Percentiles rank a stretch among this genome's conserved stretches.
Conservation (phyloP, 2,329 filamentous ascomycete genomes). For the Amauroascus verrucosus region DNA sequence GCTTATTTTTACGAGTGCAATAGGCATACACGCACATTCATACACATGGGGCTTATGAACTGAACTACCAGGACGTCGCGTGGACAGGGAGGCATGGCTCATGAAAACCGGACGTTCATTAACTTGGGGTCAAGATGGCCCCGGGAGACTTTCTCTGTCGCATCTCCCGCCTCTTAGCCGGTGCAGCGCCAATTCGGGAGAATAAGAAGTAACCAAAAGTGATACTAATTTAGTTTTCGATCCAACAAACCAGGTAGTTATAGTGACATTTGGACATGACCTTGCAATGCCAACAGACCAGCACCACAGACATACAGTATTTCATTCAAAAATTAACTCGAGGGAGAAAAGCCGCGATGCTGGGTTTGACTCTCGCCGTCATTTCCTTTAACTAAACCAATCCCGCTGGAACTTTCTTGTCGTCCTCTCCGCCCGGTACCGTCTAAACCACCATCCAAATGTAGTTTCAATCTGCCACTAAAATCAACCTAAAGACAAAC, state of each 20-base stretch:
- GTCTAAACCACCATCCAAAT: conserved; percentile 2
- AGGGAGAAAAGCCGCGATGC: too few relatives aligned
- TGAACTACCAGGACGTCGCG: not conserved
- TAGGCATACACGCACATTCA: not conserved
- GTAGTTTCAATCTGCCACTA: conserved; percentile 2
- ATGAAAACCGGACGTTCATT: not conserved
- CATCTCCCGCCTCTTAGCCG: not conserved
- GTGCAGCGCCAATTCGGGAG: not conserved
- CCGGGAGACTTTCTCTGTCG: too few relatives aligned
- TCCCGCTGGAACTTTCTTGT: conserved; percentile 4
- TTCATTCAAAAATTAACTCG: too few relatives aligned
- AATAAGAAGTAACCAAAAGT: not conserved
- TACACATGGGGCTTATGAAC: not conserved
- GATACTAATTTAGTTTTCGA: not conserved
- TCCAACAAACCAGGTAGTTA: not conserved
- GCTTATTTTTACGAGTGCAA: too few relatives aligned
- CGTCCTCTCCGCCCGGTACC: conserved; percentile 2
- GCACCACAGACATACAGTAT: too few relatives aligned
- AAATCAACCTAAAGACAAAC: not conserved
- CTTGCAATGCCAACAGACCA: too few relatives aligned
- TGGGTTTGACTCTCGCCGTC: too few relatives aligned
- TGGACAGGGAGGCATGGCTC: not conserved
- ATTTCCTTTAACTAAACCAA: not conserved
- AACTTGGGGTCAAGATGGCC: too few relatives aligned
- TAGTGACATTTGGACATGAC: too few relatives aligned